Evolutionary conservation across 192 early-diverging fungal species (phyloP).

Genomic region (Coemansia sp.): DNA sequence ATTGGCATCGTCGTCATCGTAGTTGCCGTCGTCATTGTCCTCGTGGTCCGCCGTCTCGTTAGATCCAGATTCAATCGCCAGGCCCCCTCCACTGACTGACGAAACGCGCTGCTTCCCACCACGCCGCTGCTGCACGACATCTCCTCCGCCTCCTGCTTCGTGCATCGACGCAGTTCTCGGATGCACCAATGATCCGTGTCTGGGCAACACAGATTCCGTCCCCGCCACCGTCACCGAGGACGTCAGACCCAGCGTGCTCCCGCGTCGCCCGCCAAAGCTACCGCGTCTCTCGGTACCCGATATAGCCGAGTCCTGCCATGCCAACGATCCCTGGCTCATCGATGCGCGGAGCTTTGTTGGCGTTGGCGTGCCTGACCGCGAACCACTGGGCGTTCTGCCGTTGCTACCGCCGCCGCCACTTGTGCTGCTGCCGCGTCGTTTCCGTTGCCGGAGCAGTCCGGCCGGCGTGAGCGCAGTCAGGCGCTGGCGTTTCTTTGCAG

Average conservation of each 20-base stretch:
- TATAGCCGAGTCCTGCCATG: neutral
- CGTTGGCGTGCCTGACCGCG: conserved; percentile 19
- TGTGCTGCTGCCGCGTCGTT: conserved; percentile 25
- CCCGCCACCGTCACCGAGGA: neutral
- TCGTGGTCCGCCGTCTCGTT: conserved; percentile 8
- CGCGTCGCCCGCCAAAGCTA: neutral
- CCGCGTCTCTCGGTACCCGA: neutral
- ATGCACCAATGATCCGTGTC: neutral
- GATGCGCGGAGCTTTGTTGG: conserved; percentile 18
- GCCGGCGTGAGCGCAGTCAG: conserved; percentile 30
- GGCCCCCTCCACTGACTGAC: neutral
- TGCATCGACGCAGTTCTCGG: too few relatives aligned
- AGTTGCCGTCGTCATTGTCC: conserved; percentile 7
- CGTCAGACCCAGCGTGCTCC: neutral
- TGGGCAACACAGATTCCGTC: neutral
- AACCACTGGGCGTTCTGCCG: conserved; percentile 2
- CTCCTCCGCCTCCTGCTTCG: neutral
- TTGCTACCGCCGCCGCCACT: neutral
- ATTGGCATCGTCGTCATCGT: conserved; percentile 14
- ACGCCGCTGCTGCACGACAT: neutral
- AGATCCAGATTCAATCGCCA: neutral
- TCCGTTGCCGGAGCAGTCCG: conserved; percentile 32
- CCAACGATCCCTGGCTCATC: conserved; percentile 5
- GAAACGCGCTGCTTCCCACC: neutral
- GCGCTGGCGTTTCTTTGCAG: conserved; percentile 34